These are phyloP conservation scores for Phytopythium cucurbitacearum DNA, from an alignment of 352 stramenopile species.

Conservation along the genomic window DNA sequence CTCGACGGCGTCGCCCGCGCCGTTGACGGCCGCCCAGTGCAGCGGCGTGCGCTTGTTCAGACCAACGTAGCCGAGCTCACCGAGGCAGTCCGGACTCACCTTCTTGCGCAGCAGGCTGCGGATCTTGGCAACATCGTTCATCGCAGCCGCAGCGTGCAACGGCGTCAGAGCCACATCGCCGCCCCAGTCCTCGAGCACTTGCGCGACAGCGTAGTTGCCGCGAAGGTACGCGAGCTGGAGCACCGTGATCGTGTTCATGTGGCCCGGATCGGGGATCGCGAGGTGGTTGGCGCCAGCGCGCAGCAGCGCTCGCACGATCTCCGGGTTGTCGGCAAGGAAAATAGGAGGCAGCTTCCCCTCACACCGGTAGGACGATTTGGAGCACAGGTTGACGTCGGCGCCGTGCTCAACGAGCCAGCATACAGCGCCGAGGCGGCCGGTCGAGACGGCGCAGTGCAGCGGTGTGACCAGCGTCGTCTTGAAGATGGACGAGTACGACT, in stretches of 20 bases:
- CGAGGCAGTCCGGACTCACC: conserved; percentile 72
- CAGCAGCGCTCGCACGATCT: conserved; percentile 72
- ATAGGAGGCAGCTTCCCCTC: conserved; percentile 71
- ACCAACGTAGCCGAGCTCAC: conserved; percentile 74
- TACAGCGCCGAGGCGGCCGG: conserved; percentile 63
- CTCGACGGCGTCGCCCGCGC: conserved; percentile 48
- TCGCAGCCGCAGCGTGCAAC: conserved; percentile 70
- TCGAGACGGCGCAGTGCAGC: conserved; percentile 77
- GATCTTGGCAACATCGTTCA: conserved; percentile 60
- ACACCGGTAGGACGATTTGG: conserved; percentile 62
- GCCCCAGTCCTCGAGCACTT: conserved; percentile 80
- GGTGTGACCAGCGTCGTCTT: conserved; percentile 72
- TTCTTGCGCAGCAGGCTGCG: conserved; percentile 59
- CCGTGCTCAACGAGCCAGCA: conserved; percentile 67
- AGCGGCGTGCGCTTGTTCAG: conserved; percentile 78
- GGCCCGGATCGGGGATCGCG: conserved; percentile 72
- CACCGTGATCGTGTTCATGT: conserved; percentile 85
- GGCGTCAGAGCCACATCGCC: conserved; percentile 74
- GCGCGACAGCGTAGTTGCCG: conserved; percentile 75
- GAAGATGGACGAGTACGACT: conserved; percentile 57
- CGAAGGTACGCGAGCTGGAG: conserved; percentile 76
- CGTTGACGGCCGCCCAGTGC: conserved; percentile 77
- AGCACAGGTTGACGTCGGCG: conserved; percentile 74
- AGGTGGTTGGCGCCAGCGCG: conserved; percentile 67
- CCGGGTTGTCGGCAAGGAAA: conserved; percentile 75